Evolutionary conservation across 768 basidiomycete species (phyloP).

Genomic region (Leccinum fibrillosum): DNA sequence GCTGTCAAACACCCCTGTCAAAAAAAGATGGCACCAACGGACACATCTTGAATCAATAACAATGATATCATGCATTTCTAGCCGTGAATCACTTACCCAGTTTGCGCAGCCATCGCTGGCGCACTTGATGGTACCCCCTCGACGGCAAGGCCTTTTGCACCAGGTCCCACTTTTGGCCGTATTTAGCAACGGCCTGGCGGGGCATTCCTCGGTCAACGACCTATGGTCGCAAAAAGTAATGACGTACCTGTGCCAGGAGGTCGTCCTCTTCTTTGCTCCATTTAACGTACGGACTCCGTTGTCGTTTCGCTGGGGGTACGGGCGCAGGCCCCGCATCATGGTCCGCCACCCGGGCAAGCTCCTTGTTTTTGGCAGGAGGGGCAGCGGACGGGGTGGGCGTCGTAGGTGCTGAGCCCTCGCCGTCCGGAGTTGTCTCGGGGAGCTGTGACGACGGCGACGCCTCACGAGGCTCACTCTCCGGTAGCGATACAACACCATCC

Average conservation of each 20-base stretch:
- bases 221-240: not conserved
- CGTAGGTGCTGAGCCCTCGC: not conserved
- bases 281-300: conserved; percentile 40
- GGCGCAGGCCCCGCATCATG: conserved; percentile 17
- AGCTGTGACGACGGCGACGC: not conserved
- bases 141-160: conserved; percentile 40
- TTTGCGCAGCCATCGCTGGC: conserved; percentile 42
- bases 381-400: not conserved
- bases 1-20: conserved; percentile 34
- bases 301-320: conserved; percentile 30
- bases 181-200: conserved; percentile 35
- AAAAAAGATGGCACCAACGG: not conserved
- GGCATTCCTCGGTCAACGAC: not conserved
- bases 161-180: conserved; percentile 39
- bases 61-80: not conserved
- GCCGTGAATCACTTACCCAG: conserved; percentile 25
- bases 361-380: conserved; percentile 16
- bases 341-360: conserved; percentile 26
- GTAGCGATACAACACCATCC: not conserved
- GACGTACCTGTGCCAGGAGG: conserved; percentile 34
- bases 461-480: conserved; percentile 8
- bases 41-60: too few relatives aligned
- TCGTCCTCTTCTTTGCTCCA: conserved; percentile 44
- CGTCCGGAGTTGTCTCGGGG: conserved; percentile 7
- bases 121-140: conserved; percentile 41